Conservation (phyloP, 495 filamentous ascomycete genomes). For the Daldinia grandis region DNA sequence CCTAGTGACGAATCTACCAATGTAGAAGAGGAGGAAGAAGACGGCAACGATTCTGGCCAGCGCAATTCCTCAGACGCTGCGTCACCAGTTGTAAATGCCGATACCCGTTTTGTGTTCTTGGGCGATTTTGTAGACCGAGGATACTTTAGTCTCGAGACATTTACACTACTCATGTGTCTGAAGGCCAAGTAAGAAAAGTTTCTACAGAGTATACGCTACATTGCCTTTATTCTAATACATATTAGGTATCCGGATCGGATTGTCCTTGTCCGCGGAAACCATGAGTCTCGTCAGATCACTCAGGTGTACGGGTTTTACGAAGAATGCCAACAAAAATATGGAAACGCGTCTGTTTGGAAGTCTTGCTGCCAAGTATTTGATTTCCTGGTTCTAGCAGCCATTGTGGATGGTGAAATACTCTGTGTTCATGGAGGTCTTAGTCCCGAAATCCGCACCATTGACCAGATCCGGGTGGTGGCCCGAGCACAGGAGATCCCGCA, state of each 20-base stretch:
- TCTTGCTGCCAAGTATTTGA: constrained; percentile 99
- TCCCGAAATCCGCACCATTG: constrained; percentile 94
- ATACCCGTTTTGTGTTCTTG: constrained; percentile 92
- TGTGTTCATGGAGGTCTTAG: constrained; percentile 98
- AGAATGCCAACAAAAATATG: constrained; percentile 97
- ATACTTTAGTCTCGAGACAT: constrained; percentile 97
- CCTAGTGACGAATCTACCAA: constrained; percentile 51
- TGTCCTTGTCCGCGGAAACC: constrained; percentile 95
- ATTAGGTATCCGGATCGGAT: constrained; percentile 91
- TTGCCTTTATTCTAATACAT: constrained; percentile 31
- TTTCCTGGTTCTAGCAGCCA: constrained; percentile 94
- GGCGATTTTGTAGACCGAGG: constrained; percentile 98
- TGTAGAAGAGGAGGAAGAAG: constrained; percentile 62
- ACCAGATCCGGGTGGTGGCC: constrained; percentile 97
- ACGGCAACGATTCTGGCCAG: constrained; percentile 50
- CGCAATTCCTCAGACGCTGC: constrained; percentile 53
- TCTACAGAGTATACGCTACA: neutral
- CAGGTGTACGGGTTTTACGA: constrained; percentile 99
- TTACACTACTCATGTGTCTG: constrained; percentile 92
- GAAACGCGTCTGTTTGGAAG: constrained; percentile 98
- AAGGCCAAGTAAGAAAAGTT: constrained; percentile 83
- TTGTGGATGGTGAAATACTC: constrained; percentile 94
- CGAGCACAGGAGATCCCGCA: constrained; percentile 97
- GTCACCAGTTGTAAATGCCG: constrained; percentile 63
- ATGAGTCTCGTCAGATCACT: constrained; percentile 97